A percentile compares a stretch with the other conserved stretches of the same genome.
These are phyloP conservation scores for Coelastrella sp. DNA, from an alignment of 139 green algal genomes.

Conservation along the genomic window DNA sequence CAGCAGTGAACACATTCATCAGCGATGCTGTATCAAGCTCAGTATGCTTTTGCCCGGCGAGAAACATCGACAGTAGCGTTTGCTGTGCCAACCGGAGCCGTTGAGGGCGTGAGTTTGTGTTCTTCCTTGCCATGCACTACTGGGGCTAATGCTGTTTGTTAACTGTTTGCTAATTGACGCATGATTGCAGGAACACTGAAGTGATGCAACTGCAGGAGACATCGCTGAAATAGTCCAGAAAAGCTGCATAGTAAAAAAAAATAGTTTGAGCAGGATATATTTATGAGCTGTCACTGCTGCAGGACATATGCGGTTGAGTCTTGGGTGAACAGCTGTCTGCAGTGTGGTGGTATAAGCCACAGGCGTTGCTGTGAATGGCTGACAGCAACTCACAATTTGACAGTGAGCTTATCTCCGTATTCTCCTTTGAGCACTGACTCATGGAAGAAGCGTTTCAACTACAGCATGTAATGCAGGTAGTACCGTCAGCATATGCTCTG, in stretches of 20 bases:
- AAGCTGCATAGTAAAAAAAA: no score
- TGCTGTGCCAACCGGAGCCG: no score
- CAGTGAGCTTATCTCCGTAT: slow-evolving; percentile 24
- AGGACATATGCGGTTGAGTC: neutral
- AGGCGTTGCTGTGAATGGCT: neutral
- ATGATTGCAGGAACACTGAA: no score
- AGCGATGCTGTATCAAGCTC: neutral
- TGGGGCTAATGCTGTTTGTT: no score
- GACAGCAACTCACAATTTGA: slow-evolving; percentile 31
- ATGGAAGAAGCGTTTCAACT: slow-evolving; percentile 37
- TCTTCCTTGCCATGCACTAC: no score
- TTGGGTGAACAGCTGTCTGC: neutral
- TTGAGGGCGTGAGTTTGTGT: no score
- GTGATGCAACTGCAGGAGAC: no score
- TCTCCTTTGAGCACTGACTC: slow-evolving; percentile 23
- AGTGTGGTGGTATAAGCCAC: neutral
- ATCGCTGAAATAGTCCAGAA: neutral
- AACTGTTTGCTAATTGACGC: no score
- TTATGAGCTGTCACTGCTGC: neutral
- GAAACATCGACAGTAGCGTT: no score
- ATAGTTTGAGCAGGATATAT: neutral
- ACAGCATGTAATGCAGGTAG: neutral
- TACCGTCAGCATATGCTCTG: no score
- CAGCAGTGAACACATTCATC: neutral
- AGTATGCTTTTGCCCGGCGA: no score